phyloP scores from a whole-genome alignment of 441 rosid species.

The Pelargonium myrrhifolium region DNA sequence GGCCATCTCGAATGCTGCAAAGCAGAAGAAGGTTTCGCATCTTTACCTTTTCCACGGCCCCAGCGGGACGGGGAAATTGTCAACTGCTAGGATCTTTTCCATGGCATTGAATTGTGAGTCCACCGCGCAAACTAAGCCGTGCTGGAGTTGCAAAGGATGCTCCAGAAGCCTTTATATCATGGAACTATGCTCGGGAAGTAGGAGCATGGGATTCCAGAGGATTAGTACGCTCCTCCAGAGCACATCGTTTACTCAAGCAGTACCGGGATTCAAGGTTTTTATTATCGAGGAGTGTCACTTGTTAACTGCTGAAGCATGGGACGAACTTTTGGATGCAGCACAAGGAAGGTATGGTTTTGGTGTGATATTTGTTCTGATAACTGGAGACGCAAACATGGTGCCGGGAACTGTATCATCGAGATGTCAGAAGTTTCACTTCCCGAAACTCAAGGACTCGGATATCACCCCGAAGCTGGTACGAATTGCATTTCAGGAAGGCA shows the following conservation, averaged over 20 bases:
- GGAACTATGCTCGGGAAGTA: slow-evolving; percentile 23
- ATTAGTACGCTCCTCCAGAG: slow-evolving; percentile 25
- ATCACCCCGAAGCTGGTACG: slow-evolving; percentile 19
- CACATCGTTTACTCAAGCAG: slow-evolving; percentile 22
- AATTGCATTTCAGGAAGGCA: slow-evolving; percentile 17
- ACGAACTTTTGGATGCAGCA: slow-evolving; percentile 20
- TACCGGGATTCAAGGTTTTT: slow-evolving; percentile 24
- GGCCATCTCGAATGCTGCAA: slow-evolving; percentile 18
- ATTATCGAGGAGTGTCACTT: slow-evolving; percentile 28
- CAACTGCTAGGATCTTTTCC: slow-evolving; percentile 19
- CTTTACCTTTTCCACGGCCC: slow-evolving; percentile 29
- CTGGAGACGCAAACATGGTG: slow-evolving; percentile 13
- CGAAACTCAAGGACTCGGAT: slow-evolving; percentile 24
- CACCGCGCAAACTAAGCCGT: slow-evolving; percentile 11
- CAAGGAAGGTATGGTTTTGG: slow-evolving; percentile 15
- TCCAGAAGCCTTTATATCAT: slow-evolving; percentile 23
- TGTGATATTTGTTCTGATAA: slow-evolving; percentile 21
- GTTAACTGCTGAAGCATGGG: slow-evolving; percentile 25
- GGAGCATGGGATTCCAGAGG: slow-evolving; percentile 21
- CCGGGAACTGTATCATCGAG: slow-evolving; percentile 18
- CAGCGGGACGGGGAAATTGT: slow-evolving; percentile 26
- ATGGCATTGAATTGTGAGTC: slow-evolving; percentile 26
- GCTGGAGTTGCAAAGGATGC: slow-evolving; percentile 29
- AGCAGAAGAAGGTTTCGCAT: slow-evolving; percentile 16
- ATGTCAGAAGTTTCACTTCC: slow-evolving; percentile 27